Evolutionary conservation across 129 eudicot genomes (phyloP).

Genomic region (Tagetes patula): DNA sequence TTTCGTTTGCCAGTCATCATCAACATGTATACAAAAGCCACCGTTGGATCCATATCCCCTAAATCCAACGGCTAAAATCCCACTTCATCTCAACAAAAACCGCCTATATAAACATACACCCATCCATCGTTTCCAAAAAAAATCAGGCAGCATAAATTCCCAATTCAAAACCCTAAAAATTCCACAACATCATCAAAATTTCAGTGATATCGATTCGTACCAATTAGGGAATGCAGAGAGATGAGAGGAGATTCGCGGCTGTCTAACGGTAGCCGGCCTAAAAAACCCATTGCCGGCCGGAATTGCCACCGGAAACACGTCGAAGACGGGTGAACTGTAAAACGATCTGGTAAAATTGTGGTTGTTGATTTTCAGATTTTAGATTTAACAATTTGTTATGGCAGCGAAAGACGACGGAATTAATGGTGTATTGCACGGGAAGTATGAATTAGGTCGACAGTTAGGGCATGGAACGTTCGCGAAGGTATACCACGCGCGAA

Average conservation of each 20-base stretch:
- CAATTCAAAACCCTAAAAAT: constrained; percentile 1
- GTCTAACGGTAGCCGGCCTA: constrained; percentile 43
- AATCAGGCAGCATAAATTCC: constrained; percentile 2
- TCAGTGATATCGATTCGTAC: background rate
- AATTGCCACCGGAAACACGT: constrained; percentile 92
- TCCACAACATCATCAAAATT: background rate
- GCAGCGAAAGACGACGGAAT: constrained; percentile 43
- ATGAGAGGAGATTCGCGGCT: constrained; percentile 55
- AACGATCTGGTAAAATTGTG: background rate
- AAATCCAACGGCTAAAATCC: constrained; percentile 29
- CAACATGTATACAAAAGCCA: background rate
- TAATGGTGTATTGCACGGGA: constrained; percentile 55
- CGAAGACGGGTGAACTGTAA: constrained; percentile 66
- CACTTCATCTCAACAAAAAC: background rate
- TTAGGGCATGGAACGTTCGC: constrained; percentile 90
- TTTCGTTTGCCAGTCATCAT: background rate
- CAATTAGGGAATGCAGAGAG: constrained; percentile 88
- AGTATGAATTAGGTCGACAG: constrained; percentile 76
- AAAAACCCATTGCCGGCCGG: constrained; percentile 67
- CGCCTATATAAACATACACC: constrained; percentile 33
- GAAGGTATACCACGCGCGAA: constrained; percentile 71
- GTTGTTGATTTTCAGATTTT: constrained; percentile 1
- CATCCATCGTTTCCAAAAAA: background rate
- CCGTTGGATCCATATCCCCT: constrained; percentile 30
- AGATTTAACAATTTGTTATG: background rate